These are phyloP conservation scores for Apiotrichum porosum DNA, from an alignment of 1,284 basidiomycete genomes.

Conservation along the genomic window DNA sequence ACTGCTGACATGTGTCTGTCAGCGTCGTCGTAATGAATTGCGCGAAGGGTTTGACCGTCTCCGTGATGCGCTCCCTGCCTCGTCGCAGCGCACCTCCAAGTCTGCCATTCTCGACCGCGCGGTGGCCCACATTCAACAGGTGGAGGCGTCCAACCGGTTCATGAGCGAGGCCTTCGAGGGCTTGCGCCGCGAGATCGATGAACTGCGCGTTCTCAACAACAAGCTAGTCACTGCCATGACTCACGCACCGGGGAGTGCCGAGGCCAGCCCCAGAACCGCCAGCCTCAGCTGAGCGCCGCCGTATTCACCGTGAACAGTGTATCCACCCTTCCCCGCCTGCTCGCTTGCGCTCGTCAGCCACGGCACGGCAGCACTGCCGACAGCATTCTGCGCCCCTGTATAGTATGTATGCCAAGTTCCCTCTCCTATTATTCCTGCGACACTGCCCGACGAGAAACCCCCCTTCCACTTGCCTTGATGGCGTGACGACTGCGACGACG, in stretches of 20 bases:
- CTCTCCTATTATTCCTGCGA: too few relatives aligned
- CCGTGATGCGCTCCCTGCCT: constrained; percentile 74
- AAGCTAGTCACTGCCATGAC: neutral
- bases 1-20: constrained; percentile 54
- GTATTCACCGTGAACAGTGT: too few relatives aligned
- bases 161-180: constrained; percentile 17
- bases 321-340: too few relatives aligned
- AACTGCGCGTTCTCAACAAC: neutral
- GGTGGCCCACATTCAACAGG: constrained; percentile 28
- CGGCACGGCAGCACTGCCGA: too few relatives aligned
- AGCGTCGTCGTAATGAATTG: constrained; percentile 78
- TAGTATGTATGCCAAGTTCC: too few relatives aligned
- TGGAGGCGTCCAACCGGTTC: constrained; percentile 26
- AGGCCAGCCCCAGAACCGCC: neutral
- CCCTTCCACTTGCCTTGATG: too few relatives aligned
- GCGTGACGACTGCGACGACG: too few relatives aligned
- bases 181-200: neutral
- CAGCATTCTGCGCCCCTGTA: too few relatives aligned
- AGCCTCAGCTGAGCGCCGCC: neutral
- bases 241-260: neutral
- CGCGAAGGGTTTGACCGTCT: constrained; percentile 77
- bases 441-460: too few relatives aligned
- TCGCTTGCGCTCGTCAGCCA: too few relatives aligned
- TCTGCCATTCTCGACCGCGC: constrained; percentile 72
- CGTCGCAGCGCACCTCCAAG: constrained; percentile 84